Conservation (phyloP, 148 eudicot species). For the Talinum fruticosum region DNA sequence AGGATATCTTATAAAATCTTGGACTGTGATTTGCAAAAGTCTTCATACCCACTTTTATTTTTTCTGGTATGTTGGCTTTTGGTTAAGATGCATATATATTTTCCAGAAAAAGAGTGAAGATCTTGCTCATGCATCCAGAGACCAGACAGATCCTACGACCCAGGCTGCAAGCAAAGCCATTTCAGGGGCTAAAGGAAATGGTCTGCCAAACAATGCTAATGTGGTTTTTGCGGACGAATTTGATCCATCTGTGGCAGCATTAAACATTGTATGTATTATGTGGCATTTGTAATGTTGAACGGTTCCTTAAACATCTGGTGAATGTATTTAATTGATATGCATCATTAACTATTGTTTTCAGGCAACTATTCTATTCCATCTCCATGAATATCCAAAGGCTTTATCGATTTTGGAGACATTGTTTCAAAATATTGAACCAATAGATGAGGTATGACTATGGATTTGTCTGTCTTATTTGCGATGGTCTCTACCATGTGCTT, state of each 20-base stretch:
- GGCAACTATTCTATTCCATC: constrained; percentile 84
- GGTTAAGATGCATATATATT: constrained; percentile 14
- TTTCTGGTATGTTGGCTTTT: constrained; percentile 12
- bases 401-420: constrained; percentile 63
- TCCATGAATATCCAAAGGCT: constrained; percentile 70
- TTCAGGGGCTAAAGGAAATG: constrained; percentile 47
- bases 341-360: constrained; percentile 30
- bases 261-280: constrained; percentile 57
- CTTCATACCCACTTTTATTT: background rate
- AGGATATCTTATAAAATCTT: background rate
- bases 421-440: constrained; percentile 80
- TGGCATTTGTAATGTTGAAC: background rate
- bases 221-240: constrained; percentile 44
- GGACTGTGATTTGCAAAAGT: background rate
- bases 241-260: constrained; percentile 59
- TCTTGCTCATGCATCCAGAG: constrained; percentile 62
- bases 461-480: background rate
- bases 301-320: background rate
- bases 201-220: constrained; percentile 32
- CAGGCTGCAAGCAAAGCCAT: constrained; percentile 40
- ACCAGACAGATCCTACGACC: constrained; percentile 45
- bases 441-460: constrained; percentile 64
- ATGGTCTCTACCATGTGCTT: background rate
- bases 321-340: background rate
- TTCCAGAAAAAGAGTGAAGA: constrained; percentile 65